Percentiles rank a stretch among this genome's conserved stretches.
phyloP scores from a whole-genome alignment of 768 basidiomycete genomes.

The Termitomyces sp. region DNA sequence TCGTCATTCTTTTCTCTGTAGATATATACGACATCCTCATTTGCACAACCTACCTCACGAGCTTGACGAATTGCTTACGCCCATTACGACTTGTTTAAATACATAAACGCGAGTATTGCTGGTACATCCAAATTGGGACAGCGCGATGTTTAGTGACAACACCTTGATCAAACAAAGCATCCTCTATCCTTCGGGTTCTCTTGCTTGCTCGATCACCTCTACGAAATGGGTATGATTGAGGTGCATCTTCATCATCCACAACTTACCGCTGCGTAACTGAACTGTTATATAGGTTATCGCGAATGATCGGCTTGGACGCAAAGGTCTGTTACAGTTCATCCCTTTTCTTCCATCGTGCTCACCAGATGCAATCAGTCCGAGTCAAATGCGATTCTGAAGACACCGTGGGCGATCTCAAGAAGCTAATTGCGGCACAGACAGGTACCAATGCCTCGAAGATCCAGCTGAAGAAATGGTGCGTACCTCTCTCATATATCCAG shows the following conservation, averaged over 20 bases:
- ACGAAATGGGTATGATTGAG: conserved; percentile 37
- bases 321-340: conserved; percentile 52
- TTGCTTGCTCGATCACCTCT: neutral
- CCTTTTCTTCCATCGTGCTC: neutral
- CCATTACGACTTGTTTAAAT: neutral
- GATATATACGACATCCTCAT: neutral
- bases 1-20: neutral
- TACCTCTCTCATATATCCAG: conserved; percentile 2
- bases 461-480: conserved; percentile 94
- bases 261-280: neutral
- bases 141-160: conserved; percentile 6
- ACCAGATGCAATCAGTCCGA: conserved; percentile 57
- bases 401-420: conserved; percentile 96
- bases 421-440: conserved; percentile 93
- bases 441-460: conserved; percentile 88
- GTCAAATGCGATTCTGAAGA: conserved; percentile 96
- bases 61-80: neutral
- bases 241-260: conserved; percentile 21
- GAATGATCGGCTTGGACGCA: conserved; percentile 92
- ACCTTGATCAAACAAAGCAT: conserved; percentile 1
- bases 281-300: conserved; percentile 69
- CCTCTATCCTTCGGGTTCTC: neutral
- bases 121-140: conserved; percentile 3
- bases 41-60: conserved; percentile 3
- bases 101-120: too few relatives aligned